Percentiles rank a stretch among this genome's conserved stretches.
These are phyloP conservation scores for Alectoria sarmentosa DNA, from an alignment of 495 filamentous ascomycete species.

Conservation along the genomic window DNA sequence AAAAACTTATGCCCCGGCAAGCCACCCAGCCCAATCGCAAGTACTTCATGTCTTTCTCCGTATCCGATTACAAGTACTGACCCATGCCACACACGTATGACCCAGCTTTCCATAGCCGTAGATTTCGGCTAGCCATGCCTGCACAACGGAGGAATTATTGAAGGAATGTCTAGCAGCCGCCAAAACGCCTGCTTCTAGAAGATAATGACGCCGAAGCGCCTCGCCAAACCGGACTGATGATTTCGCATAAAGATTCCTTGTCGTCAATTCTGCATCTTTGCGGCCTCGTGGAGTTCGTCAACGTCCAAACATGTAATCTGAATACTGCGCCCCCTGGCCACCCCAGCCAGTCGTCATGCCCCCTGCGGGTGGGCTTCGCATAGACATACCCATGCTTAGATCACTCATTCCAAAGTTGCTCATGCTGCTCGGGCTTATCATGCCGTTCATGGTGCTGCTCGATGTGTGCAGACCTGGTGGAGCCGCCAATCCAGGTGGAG, in stretches of 20 bases:
- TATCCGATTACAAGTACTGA: conserved; percentile 10
- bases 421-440: conserved; percentile 31
- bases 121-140: not conserved
- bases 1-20: conserved; percentile 18
- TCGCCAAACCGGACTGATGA: conserved; percentile 15
- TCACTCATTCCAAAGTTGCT: conserved; percentile 24
- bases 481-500: conserved; percentile 63
- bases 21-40: conserved; percentile 16
- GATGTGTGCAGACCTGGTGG: conserved; percentile 58
- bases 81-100: conserved; percentile 9
- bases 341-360: conserved; percentile 18
- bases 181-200: conserved; percentile 5
- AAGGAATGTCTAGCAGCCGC: not conserved
- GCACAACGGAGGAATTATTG: not conserved
- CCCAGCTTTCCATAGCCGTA: conserved; percentile 13
- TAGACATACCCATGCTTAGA: conserved; percentile 14
- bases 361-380: conserved; percentile 18
- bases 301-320: conserved; percentile 25
- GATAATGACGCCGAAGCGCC: conserved; percentile 17
- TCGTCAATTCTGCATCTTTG: conserved; percentile 4
- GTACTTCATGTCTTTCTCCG: conserved; percentile 9
- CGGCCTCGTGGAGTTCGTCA: conserved; percentile 9
- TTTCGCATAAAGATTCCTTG: conserved; percentile 1
- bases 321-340: conserved; percentile 13
- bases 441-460: conserved; percentile 35